Conservation (phyloP, 192 early-diverging fungal genomes). For the Rhizoclosmatium globosum region DNA sequence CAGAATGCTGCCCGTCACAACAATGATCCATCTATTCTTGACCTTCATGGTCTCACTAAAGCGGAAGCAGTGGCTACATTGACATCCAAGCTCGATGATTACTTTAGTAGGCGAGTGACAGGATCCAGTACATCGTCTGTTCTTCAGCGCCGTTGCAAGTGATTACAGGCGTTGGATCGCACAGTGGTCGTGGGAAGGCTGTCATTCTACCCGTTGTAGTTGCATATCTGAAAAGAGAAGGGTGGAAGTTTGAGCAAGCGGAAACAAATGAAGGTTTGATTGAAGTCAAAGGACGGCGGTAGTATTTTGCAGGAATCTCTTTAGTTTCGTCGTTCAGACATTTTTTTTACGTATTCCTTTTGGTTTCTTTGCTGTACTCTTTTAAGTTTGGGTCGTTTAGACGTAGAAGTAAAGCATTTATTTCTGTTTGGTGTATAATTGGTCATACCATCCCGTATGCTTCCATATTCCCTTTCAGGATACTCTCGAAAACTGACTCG, state of each 20-base stretch:
- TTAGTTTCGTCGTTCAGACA: no score
- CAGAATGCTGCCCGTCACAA: slow-evolving; percentile 2
- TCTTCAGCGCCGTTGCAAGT: slow-evolving; percentile 27
- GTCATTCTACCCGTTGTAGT: slow-evolving; percentile 32
- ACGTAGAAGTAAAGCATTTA: no score
- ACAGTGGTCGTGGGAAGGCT: slow-evolving; percentile 4
- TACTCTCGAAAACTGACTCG: neutral
- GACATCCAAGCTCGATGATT: neutral
- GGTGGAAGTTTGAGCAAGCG: slow-evolving; percentile 28
- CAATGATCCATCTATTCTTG: slow-evolving; percentile 8
- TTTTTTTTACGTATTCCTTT: no score
- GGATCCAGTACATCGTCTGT: neutral
- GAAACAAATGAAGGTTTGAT: slow-evolving; percentile 13
- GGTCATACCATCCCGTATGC: no score
- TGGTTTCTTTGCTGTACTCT: no score
- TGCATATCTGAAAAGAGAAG: slow-evolving; percentile 17
- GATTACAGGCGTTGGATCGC: slow-evolving; percentile 28
- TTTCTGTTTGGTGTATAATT: no score
- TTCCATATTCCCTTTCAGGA: neutral
- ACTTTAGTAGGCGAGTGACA: neutral
- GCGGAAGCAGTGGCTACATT: neutral
- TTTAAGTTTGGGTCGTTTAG: no score
- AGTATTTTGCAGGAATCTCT: no score
- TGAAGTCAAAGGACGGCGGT: slow-evolving; percentile 4
- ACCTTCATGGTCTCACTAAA: slow-evolving; percentile 36